Evolutionary conservation across 176 grass and related monocot species (phyloP), one percentile per base, ranked within the genome.

Genomic region (Oryza glaberrima): DNA sequence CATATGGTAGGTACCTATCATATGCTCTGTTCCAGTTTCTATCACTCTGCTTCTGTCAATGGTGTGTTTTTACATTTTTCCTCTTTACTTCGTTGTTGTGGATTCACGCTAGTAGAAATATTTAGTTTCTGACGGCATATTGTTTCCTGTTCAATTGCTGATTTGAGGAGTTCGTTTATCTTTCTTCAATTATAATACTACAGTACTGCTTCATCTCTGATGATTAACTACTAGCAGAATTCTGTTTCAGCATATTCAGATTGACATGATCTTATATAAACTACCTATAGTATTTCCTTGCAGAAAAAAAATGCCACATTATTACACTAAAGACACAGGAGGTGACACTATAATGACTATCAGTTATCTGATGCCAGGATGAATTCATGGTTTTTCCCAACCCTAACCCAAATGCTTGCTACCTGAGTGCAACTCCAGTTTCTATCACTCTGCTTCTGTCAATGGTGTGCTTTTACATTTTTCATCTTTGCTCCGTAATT

Each of bases 201-300:
- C 51, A 6, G 43, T 56, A 56, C 52, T 20, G 52, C 16, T 56
- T 1, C 16, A 20, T 20, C 5, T 44, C 7, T 44, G 43, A 44
- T 44, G 43, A 44, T n/a, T 20, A 3, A 67, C 20, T 68, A 54
- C 7, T 16, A 3, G 12, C 23, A 73, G 44, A 16, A 26, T 13
- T 56, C 13, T 47, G 81, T 35, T 22, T 14, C 41, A 46, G 23
- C 45, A 45, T 36, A 75, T n/a, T 49, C 26, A 49, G 70, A 75
- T 45, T 65, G 70, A 23, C 68, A 63, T 75, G 40, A 36, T 83
- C n/a, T 11, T 28, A 58, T 63, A 82, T 36, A 36, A 65, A 48
- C 19, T 7, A n/a, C 9, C 11, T 52, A 40, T 52, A 30, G 58
- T 11, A 65, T 41, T 65, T 67, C 69, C 16, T 85, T 51, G 70